These are phyloP conservation scores for Amphichorda felina DNA, from an alignment of 2,329 filamentous ascomycete species.

Conservation along the genomic window DNA sequence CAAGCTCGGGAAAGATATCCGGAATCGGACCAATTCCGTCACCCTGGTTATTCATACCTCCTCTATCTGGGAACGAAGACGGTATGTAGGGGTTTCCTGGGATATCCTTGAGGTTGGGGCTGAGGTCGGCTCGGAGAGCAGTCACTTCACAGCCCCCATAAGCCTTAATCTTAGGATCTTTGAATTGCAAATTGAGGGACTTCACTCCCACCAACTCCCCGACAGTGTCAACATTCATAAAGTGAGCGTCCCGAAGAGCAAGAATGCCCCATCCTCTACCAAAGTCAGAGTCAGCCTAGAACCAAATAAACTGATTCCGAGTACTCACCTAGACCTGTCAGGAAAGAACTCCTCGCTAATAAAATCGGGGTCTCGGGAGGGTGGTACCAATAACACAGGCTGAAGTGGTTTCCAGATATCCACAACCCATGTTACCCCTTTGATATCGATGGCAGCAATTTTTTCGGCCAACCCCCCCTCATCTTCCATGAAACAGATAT, in stretches of 20 bases:
- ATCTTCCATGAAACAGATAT: slow-evolving; percentile 37
- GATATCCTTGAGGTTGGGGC: no score
- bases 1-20: no score
- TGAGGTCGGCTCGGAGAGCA: no score
- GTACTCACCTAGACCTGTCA: slow-evolving; percentile 13
- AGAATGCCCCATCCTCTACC: slow-evolving; percentile 36
- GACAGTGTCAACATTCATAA: slow-evolving; percentile 21
- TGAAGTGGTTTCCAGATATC: slow-evolving; percentile 34
- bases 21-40: no score
- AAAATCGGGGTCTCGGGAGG: background rate
- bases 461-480: slow-evolving; percentile 33
- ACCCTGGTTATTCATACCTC: no score
- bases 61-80: no score
- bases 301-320: no score
- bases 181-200: background rate
- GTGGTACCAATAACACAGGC: background rate
- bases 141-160: no score
- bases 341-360: slow-evolving; percentile 17
- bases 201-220: slow-evolving; percentile 19
- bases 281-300: background rate
- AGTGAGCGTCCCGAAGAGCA: slow-evolving; percentile 29
- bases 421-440: slow-evolving; percentile 34
- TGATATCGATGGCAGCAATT: slow-evolving; percentile 38
- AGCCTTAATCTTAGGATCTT: no score
- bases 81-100: no score